These are phyloP conservation scores for Neoscytalidium dimidiatum DNA, from an alignment of 2,329 filamentous ascomycete genomes.

Conservation along the genomic window DNA sequence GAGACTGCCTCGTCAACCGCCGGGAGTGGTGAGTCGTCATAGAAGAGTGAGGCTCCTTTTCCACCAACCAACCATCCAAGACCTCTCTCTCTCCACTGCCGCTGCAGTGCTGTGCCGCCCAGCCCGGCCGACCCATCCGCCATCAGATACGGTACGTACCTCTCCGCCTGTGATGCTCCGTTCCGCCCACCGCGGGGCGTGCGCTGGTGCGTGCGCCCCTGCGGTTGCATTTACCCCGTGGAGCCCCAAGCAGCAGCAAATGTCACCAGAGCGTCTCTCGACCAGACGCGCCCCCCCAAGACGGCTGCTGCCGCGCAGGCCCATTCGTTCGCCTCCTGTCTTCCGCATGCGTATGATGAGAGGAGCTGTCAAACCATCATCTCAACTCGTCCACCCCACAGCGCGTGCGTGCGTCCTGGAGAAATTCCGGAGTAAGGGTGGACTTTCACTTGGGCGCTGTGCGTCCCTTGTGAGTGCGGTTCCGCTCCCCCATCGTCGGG, in stretches of 20 bases:
- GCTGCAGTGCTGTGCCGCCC: not conserved
- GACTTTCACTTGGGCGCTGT: no score
- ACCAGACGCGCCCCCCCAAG: not conserved
- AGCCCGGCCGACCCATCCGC: not conserved
- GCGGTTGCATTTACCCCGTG: not conserved
- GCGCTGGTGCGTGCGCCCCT: no score
- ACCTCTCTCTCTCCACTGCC: no score
- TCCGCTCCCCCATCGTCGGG: not conserved
- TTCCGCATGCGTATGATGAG: not conserved
- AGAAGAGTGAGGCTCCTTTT: not conserved
- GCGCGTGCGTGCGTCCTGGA: not conserved
- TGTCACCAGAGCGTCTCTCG: conserved; percentile 10
- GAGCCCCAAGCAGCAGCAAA: not conserved
- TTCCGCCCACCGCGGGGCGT: not conserved
- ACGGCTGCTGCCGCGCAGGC: not conserved
- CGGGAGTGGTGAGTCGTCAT: not conserved
- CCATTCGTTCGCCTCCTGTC: not conserved
- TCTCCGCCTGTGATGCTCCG: not conserved
- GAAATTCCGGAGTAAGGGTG: conserved; percentile 3
- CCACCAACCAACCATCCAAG: not conserved
- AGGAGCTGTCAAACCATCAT: not conserved
- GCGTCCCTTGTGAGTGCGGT: no score
- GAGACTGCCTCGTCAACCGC: not conserved
- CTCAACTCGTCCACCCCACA: not conserved
- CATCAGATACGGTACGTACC: not conserved